Evolutionary conservation across 164 flowering plant genomes (phyloP).

Genomic region (Macadamia integrifolia): DNA sequence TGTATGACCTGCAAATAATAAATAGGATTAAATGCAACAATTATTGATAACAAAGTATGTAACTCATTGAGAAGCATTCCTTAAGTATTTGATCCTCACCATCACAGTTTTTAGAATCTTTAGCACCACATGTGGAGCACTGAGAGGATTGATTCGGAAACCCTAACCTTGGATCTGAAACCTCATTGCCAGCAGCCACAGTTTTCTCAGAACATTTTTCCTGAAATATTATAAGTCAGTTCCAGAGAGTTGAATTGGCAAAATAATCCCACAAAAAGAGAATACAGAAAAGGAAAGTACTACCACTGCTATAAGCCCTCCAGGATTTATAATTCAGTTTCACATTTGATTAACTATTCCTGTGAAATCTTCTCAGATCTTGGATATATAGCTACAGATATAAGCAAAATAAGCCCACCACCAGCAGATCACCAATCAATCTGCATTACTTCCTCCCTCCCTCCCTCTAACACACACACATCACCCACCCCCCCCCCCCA

Average conservation of each 20-base stretch:
- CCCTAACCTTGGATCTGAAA: constrained; percentile 68
- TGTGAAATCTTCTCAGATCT: too few species aligned
- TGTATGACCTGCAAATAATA: constrained; percentile 61
- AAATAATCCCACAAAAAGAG: too few species aligned
- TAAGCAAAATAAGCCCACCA: too few species aligned
- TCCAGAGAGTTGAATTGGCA: not conserved
- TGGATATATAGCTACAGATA: too few species aligned
- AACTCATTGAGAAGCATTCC: not conserved
- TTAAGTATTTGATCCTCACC: constrained; percentile 32
- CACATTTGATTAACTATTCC: too few species aligned
- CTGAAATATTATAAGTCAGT: constrained; percentile 27
- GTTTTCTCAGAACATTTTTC: constrained; percentile 38
- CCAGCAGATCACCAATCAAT: too few species aligned
- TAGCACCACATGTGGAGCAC: constrained; percentile 71
- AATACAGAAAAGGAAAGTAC: not conserved
- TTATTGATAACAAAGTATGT: not conserved
- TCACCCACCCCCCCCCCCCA: too few species aligned
- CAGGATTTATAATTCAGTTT: too few species aligned
- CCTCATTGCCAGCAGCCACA: constrained; percentile 41
- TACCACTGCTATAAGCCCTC: not conserved
- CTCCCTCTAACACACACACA: too few species aligned
- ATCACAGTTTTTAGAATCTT: constrained; percentile 48
- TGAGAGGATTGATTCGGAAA: constrained; percentile 49
- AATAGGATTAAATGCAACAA: not conserved
- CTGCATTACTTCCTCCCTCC: too few species aligned